A percentile compares a stretch with the other conserved stretches of the same genome.
These are phyloP conservation scores for Macrophomina pseudophaseolina DNA, from an alignment of 2,329 filamentous ascomycete genomes.

Conservation along the genomic window DNA sequence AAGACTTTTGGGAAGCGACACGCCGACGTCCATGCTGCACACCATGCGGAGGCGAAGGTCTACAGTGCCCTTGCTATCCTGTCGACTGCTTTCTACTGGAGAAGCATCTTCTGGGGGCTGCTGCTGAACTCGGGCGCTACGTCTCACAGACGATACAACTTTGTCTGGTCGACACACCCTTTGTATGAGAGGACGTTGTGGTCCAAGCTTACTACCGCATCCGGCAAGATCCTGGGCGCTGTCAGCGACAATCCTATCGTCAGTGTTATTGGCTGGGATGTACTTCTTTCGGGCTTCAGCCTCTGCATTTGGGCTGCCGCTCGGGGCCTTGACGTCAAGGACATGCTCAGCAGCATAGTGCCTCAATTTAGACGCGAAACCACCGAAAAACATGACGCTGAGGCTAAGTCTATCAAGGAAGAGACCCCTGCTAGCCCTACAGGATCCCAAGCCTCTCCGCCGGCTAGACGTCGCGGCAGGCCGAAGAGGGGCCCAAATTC, in stretches of 20 bases:
- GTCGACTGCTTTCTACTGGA: constrained; percentile 27
- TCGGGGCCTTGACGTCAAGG: constrained; percentile 56
- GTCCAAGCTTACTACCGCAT: constrained; percentile 41
- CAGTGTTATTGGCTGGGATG: constrained; percentile 63
- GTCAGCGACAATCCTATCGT: constrained; percentile 64
- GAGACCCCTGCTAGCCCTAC: constrained; percentile 27
- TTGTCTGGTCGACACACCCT: constrained; percentile 50
- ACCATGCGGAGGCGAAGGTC: constrained; percentile 46
- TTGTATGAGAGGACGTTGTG: constrained; percentile 47
- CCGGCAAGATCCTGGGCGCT: constrained; percentile 55
- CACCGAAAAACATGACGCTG: constrained; percentile 35
- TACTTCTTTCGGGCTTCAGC: constrained; percentile 59
- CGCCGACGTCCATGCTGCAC: constrained; percentile 45
- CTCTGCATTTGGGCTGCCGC: constrained; percentile 65
- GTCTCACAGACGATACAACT: constrained; percentile 44
- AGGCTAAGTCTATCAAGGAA: constrained; percentile 25
- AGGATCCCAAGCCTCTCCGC: constrained; percentile 29
- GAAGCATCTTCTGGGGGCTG: constrained; percentile 48
- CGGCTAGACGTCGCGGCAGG: constrained; percentile 36
- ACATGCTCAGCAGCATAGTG: constrained; percentile 52
- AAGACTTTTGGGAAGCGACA: constrained; percentile 56
- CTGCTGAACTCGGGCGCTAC: constrained; percentile 55
- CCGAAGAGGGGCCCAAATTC: constrained; percentile 33
- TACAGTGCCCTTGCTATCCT: constrained; percentile 44
- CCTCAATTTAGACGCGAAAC: constrained; percentile 23